Evolutionary conservation across 805 yeast species (phyloP), one percentile per base, ranked within the genome.

Genomic region (Ascoidea rubescens): DNA sequence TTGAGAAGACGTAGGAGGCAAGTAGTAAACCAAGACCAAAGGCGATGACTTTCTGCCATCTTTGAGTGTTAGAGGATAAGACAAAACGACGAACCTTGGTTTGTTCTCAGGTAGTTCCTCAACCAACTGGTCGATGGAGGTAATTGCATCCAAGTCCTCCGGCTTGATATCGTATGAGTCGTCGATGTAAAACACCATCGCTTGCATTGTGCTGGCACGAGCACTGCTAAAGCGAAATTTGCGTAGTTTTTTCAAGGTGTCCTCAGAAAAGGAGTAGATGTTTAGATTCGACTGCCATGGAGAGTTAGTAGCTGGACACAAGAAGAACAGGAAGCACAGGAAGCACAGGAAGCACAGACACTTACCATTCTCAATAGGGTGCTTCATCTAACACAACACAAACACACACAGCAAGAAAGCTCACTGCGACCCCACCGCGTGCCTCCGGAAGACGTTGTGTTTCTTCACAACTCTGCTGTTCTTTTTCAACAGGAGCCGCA

Each of bases 1-100:
- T 62, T 84, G 91, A 16, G 86, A 83, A n/a, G 87, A 74, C 0
- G 95, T 87, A 31, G 82, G 83, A 4, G 97, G 97, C 55, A 87
- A 76, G 82, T 90, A 90, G 65, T 88, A 90, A n/a, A 90, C 59
- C 63, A 90, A 65, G 1, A 89, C 87, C 55, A 84, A 73, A 3
- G 96, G 96, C 7, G 78, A 73, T 48, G 80, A 75, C 60, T 77
- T 73, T 52, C 95, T 72, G 0, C 95, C 96, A 59, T 89, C 96
- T 37, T 69, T 63, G 6, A 76, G 65, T 30, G 76, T 77, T 59
- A 81, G 66, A 5, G 96, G 96, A 60, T 87, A 83, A 10, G 95
- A 86, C 53, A 88, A 65, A 5, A 88, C 72, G 5, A 89, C 69
- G 61, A 73, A 89, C 54, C 96, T 69, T 12, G 96, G 96, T 10